phyloP scores from a whole-genome alignment of 2,329 filamentous ascomycete genomes.

The Diaporthe helianthi region DNA sequence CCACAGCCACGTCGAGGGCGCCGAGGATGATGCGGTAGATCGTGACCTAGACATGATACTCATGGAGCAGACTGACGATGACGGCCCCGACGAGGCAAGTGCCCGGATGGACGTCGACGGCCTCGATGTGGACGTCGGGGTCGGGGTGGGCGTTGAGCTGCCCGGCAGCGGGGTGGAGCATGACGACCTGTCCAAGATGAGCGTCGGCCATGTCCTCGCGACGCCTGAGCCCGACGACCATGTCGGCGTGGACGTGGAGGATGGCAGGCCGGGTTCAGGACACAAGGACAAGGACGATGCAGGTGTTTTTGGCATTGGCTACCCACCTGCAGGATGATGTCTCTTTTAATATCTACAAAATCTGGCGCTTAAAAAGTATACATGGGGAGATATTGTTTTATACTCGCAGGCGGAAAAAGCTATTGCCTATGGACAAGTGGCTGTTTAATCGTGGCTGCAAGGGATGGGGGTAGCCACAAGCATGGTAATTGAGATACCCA shows the following conservation, averaged over 20 bases:
- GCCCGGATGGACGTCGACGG: slow-evolving; percentile 36
- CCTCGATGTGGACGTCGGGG: slow-evolving; percentile 16
- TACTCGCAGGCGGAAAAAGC: not conserved
- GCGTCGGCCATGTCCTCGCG: slow-evolving; percentile 37
- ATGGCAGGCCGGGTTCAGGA: not conserved
- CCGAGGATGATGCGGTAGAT: slow-evolving; percentile 47
- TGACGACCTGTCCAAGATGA: slow-evolving; percentile 36
- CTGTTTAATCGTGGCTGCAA: not conserved
- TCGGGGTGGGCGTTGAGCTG: slow-evolving; percentile 21
- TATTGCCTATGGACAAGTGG: not conserved
- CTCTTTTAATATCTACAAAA: not conserved
- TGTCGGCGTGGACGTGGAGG: not conserved
- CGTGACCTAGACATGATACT: slow-evolving; percentile 58
- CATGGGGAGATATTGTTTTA: not conserved
- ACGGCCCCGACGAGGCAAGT: slow-evolving; percentile 46
- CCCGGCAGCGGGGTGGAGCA: slow-evolving; percentile 11
- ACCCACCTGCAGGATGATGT: not conserved
- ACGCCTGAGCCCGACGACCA: slow-evolving; percentile 29
- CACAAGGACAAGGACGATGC: slow-evolving; percentile 7
- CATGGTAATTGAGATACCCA: slow-evolving; percentile 22
- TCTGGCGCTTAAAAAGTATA: not conserved
- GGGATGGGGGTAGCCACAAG: not conserved
- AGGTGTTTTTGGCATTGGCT: slow-evolving; percentile 5
- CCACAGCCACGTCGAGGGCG: slow-evolving; percentile 34
- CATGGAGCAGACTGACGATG: slow-evolving; percentile 54